These are phyloP conservation scores for Blastobotrys mokoenaii DNA, from an alignment of 805 yeast genomes.

Conservation along the genomic window DNA sequence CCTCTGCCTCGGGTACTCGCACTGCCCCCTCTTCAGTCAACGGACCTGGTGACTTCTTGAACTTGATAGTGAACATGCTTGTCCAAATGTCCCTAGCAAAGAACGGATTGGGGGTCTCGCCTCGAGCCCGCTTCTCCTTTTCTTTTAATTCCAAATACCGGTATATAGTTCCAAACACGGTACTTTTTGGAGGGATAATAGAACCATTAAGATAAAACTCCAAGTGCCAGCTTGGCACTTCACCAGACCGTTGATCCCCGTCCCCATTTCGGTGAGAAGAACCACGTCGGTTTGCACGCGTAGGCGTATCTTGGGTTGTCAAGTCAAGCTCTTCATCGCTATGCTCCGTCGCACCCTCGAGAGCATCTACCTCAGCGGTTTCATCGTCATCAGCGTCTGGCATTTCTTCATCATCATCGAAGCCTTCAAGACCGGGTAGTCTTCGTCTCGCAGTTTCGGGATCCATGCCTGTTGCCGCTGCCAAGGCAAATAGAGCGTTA, in stretches of 20 bases:
- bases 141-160: slow-evolving; percentile 11
- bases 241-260: slow-evolving; percentile 8
- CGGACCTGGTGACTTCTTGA: slow-evolving; percentile 27
- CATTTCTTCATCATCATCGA: slow-evolving; percentile 17
- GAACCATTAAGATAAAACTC: slow-evolving; percentile 55
- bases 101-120: slow-evolving; percentile 2
- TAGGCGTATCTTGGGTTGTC: no score
- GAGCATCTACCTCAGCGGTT: not conserved
- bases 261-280: not conserved
- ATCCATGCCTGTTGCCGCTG: no score
- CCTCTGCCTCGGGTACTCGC: slow-evolving; percentile 17
- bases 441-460: no score
- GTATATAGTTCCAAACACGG: slow-evolving; percentile 63
- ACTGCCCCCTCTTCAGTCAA: slow-evolving; percentile 4
- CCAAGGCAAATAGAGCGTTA: no score
- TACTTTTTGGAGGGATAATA: slow-evolving; percentile 52
- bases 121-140: slow-evolving; percentile 4
- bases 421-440: no score
- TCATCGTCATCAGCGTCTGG: slow-evolving; percentile 9
- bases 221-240: slow-evolving; percentile 31
- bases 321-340: no score
- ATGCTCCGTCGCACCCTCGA: not conserved
- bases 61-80: slow-evolving; percentile 44
- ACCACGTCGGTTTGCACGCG: no score
- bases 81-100: slow-evolving; percentile 41